phyloP scores from a whole-genome alignment of 2,329 filamentous ascomycete genomes.

The Biscogniauxia marginata region DNA sequence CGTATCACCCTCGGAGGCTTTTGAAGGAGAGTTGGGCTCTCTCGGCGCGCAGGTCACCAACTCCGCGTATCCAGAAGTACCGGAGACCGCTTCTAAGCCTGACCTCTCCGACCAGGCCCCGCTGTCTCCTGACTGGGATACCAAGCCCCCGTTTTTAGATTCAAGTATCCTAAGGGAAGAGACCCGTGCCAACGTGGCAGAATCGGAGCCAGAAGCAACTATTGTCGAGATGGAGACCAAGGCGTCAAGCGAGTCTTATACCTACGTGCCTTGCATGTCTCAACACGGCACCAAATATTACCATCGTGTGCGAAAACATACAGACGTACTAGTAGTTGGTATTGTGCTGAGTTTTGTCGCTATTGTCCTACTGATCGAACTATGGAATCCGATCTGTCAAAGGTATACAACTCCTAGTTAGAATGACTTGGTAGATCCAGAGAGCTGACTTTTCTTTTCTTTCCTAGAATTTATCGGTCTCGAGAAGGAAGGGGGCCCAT shows the following conservation, averaged over 20 bases:
- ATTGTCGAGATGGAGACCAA: slow-evolving; percentile 31
- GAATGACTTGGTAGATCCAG: neutral
- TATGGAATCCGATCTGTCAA: slow-evolving; percentile 22
- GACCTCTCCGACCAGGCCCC: slow-evolving; percentile 19
- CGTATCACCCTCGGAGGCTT: neutral
- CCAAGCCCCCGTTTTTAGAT: slow-evolving; percentile 23
- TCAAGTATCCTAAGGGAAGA: slow-evolving; percentile 30
- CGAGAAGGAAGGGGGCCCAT: slow-evolving; percentile 3
- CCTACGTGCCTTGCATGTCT: slow-evolving; percentile 25
- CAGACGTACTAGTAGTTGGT: slow-evolving; percentile 26
- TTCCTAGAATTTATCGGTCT: slow-evolving; percentile 17
- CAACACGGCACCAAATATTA: slow-evolving; percentile 24
- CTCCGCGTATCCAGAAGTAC: neutral
- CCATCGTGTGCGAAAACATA: slow-evolving; percentile 25
- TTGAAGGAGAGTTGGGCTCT: neutral
- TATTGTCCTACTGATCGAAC: slow-evolving; percentile 21
- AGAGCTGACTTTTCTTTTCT: slow-evolving; percentile 10
- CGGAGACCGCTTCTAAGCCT: neutral
- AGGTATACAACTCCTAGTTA: slow-evolving; percentile 18
- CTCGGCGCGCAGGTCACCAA: neutral
- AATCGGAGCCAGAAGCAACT: slow-evolving; percentile 23
- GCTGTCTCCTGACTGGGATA: slow-evolving; percentile 18
- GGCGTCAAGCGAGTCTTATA: slow-evolving; percentile 25
- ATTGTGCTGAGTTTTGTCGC: slow-evolving; percentile 20
- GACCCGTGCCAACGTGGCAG: slow-evolving; percentile 22